A percentile compares a stretch with the other conserved stretches of the same genome.
Conservation (phyloP, 2,329 filamentous ascomycete species). For the Aspergillus fijiensis region DNA sequence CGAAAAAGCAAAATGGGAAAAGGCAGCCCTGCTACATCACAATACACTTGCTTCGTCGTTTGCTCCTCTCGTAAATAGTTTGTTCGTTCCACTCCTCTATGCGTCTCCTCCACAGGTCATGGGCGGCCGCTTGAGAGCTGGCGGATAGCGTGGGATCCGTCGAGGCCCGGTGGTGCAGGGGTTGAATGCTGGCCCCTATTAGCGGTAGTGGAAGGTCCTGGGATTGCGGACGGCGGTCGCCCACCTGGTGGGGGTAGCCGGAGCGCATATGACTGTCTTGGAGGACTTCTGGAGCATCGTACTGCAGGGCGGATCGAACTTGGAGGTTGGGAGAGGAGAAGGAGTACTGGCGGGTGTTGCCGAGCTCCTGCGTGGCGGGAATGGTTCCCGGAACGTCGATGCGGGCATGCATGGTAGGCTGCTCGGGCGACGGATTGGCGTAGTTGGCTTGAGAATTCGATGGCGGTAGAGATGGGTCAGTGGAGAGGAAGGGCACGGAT, state of each 20-base stretch:
- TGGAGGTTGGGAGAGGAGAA: constrained; percentile 37
- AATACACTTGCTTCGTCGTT: constrained; percentile 37
- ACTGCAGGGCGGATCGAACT: constrained; percentile 20
- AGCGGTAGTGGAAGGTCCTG: constrained; percentile 17
- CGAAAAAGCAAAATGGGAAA: neutral
- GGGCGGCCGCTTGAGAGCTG: constrained; percentile 25
- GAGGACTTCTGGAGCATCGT: constrained; percentile 22
- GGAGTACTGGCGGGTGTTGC: constrained; percentile 30
- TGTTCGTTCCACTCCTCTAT: constrained; percentile 43
- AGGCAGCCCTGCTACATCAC: constrained; percentile 34
- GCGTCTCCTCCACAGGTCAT: constrained; percentile 39
- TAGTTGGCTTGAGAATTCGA: neutral
- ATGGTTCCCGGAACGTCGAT: constrained; percentile 12
- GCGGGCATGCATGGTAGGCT: neutral
- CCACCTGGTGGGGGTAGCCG: constrained; percentile 10
- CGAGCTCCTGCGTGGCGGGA: constrained; percentile 10
- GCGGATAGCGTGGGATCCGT: constrained; percentile 34
- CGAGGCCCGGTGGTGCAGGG: constrained; percentile 29
- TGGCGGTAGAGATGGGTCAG: neutral
- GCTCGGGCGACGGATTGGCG: neutral
- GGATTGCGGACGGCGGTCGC: constrained; percentile 20
- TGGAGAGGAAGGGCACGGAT: neutral
- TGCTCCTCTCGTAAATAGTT: constrained; percentile 37
- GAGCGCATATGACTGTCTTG: constrained; percentile 17
- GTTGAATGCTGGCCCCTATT: constrained; percentile 12